Evolutionary conservation across 441 rosid genomes (phyloP), one percentile per base, ranked within the genome.

Genomic region (Dalechampia spathulata): DNA sequence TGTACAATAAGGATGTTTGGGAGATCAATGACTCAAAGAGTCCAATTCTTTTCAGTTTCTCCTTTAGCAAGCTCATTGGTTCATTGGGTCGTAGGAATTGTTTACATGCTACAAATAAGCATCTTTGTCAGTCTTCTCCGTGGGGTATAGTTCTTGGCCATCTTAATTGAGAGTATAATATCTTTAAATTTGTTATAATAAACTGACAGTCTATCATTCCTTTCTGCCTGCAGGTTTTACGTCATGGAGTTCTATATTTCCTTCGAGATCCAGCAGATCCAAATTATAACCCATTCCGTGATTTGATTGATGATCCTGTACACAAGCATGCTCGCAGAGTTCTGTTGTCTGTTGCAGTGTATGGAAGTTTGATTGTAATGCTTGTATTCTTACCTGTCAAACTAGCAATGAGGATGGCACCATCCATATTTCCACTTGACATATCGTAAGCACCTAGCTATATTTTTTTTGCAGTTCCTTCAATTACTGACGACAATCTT

Each of bases 71-170:
- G 99, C 68, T 89, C 99, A n/a, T 75, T 93, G 75, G 77, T 93
- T 57, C 99, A 93, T 68, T 93, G 99, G 99, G 90, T 90, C 62
- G 90, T 93, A 46, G 99, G 97, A 55, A 90, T 93, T 66, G 85
- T 90, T 22, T 93, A 93, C 77, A 93, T 93, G 99, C 74, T 93
- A 60, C 99, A 93, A 63, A 93, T 93, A 79, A 93, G 99, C 83
- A 93, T 93, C 70, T 93, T 93, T 20, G 95, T 87, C 68, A 87
- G 97, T 78, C 99, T 90, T 82, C 99, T 93, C 54, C 87, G 97
- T 57, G 97, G 96, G 97, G 99, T 93, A 93, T 37, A 61, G n/a
- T 53, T 58, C 60, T 58, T 58, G 38, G 50, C 57, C 56, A 43
- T 44, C 7, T 44, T 43, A 32, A 64, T 19, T 16, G 11, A 25